Base-by-base conservation (phyloP, 2,329 filamentous ascomycete species). In the Sordariomycetes sp. region DNA sequence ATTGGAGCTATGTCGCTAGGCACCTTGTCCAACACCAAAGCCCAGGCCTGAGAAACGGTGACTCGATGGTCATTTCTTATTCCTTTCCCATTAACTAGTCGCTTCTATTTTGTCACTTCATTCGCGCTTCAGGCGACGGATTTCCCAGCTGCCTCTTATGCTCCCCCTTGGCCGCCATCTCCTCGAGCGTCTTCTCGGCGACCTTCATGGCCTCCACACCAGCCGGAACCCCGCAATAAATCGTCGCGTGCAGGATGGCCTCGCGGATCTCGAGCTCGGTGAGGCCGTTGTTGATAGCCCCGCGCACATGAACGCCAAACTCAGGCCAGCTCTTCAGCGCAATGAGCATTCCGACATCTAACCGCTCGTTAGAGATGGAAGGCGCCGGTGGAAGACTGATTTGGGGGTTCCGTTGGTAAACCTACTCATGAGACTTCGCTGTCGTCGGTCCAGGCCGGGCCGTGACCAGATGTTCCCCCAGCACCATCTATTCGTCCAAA, bases 391-490 rank as follows among this genome's bases (percentile, higher is more conserved):
- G 52, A 12, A 22, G 54, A 24, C 28, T 3, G 6, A 3, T 4
- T 2, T 18, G 6, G 28, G 20, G 32, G n/a, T n/a, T n/a, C n/a
- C n/a, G n/a, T 5, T 35, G 4, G 20, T 12, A 3, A 2, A 59
- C 59, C 32, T 54, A 64, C 60, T 85, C 53, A 86, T 68, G 57
- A 86, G 72, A 58, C 76, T 80, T 53, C 83, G 76, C 58, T 81
- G 79, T 66, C 85, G 82, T 57, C 79, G 75, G 18, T 79, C 76
- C 7, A 87, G 75, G 0, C 83, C 84, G 0, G 82, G 82, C 2
- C 83, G 76, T 2, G 79, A 78, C 83, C 83, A 87, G 22, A 80
- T 75, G 59, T 76, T 76, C 18, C 82, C 82, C 83, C 83, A 87
- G 70, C 79, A 79, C 56, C 63, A 64, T 53, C 59, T 62, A n/a